A percentile compares a stretch with the other conserved stretches of the same genome.
Conservation (phyloP, 139 green algal genomes). For the Yamagishiella unicocca region DNA sequence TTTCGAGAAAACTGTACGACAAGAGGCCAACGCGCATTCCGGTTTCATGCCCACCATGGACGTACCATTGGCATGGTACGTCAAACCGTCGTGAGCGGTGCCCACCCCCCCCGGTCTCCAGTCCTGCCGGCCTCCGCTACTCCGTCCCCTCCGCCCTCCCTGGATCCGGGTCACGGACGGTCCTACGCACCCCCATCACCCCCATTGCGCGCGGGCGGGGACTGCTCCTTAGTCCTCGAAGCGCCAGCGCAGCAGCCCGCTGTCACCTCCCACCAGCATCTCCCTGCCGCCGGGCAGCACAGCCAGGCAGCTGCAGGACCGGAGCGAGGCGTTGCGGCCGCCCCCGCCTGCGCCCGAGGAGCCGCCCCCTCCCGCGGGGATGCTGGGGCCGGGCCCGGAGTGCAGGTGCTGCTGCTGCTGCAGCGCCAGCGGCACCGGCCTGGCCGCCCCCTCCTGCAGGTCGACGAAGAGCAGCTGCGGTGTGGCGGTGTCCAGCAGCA, state of each 20-base stretch:
- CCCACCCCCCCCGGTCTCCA: no score
- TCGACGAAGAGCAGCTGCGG: constrained; percentile 23
- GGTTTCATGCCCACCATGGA: no score
- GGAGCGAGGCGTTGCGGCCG: background rate
- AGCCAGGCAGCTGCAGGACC: background rate
- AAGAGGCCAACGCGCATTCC: no score
- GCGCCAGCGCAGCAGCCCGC: constrained; percentile 11
- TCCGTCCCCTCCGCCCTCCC: no score
- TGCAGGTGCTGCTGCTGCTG: background rate
- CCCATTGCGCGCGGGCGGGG: no score
- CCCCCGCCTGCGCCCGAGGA: background rate
- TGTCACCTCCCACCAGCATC: constrained; percentile 3
- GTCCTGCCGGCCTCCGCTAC: no score
- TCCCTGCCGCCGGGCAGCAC: constrained; percentile 22
- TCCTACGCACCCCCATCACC: no score
- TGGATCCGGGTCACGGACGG: no score
- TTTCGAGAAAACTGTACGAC: no score
- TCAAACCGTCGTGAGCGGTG: no score
- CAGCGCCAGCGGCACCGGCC: background rate
- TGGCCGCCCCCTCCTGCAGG: background rate
- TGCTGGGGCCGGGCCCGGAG: background rate
- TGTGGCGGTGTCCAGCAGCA: background rate
- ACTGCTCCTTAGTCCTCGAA: constrained; percentile 3
- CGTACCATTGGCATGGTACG: no score
- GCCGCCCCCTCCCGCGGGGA: background rate